Evolutionary conservation across 306 rosid species (phyloP).

Genomic region (Sophora flavescens): DNA sequence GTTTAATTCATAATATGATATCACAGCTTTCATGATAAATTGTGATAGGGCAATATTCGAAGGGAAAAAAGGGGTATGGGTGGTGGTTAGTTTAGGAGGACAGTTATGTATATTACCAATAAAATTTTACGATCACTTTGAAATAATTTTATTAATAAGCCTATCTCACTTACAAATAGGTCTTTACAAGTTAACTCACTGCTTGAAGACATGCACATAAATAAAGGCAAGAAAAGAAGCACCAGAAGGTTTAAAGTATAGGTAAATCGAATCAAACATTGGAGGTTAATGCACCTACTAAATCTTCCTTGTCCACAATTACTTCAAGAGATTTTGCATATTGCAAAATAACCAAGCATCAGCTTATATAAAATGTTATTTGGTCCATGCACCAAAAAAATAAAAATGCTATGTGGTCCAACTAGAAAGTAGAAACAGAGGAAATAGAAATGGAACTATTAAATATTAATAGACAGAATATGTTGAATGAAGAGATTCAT

Average conservation of each 20-base stretch:
- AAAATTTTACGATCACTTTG: too few species aligned
- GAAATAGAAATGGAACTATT: slow-evolving; percentile 37
- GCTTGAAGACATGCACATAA: slow-evolving; percentile 32
- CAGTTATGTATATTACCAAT: too few species aligned
- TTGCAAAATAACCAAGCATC: slow-evolving; percentile 92
- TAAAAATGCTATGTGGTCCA: slow-evolving; percentile 56
- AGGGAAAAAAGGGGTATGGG: too few species aligned
- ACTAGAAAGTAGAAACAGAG: slow-evolving; percentile 58
- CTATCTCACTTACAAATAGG: slow-evolving; percentile 2
- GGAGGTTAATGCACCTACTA: slow-evolving; percentile 71
- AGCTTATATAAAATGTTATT: slow-evolving; percentile 84
- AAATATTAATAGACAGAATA: slow-evolving; percentile 24
- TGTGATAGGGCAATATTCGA: too few species aligned
- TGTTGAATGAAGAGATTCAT: not conserved
- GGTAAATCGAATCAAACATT: not conserved
- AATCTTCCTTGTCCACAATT: slow-evolving; percentile 77
- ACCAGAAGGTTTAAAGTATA: not conserved
- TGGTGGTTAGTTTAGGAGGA: too few species aligned
- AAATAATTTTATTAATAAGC: too few species aligned
- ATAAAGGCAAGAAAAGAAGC: not conserved
- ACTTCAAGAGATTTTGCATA: slow-evolving; percentile 84
- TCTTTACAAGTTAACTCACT: slow-evolving; percentile 6
- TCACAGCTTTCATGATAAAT: too few species aligned
- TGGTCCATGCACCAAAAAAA: too few species aligned
- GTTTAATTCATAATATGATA: too few species aligned